Evolutionary conservation across 2,329 filamentous ascomycete genomes (phyloP), one percentile per base, ranked within the genome.

Genomic region (Phaeosphaeria sp.): DNA sequence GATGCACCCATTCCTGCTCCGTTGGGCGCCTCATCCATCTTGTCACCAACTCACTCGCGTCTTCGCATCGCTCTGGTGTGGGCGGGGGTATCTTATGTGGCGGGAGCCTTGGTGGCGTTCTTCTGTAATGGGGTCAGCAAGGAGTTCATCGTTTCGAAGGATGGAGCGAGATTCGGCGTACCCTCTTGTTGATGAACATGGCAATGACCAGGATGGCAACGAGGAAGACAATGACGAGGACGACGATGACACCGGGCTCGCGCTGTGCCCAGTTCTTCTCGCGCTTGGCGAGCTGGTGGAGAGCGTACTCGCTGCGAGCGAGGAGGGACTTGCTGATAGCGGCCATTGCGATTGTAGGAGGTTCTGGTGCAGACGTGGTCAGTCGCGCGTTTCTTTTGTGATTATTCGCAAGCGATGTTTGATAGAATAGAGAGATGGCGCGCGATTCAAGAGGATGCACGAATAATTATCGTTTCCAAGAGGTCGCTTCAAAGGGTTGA

Each of bases 171-270:
- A 9, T 30, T 2, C 7, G 36, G 54, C 68, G 46, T 70, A 82
- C 72, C 68, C 74, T 78, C 60, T 82, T 80, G 62, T 80, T 80
- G 60, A 84, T 66, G 69, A 84, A 82, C 42, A 89, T 78, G 49
- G 69, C 66, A 54, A 82, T 61, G 49, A 89, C 71, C 24, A 85
- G 81, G 59, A 82, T 55, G 40, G 60, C 80, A 63, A 89, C 83
- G 59, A 86, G 67, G 68, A 84, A 84, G 73, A 88, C 79, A 65
- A 89, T 86, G 74, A 78, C 81, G 76, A 89, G 87, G 55, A 89
- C 87, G 63, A 88, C 78, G 50, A 89, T 80, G 61, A 88, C 85
- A 74, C 87, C 87, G 45, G 83, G 81, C 69, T 89, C 84, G 30
- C 76, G 68, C 59, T 75, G 65, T 22, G 86, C 85, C 83, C 84